Conservation (phyloP, 2,329 filamentous ascomycete species). For the Aureobasidium sp. region DNA sequence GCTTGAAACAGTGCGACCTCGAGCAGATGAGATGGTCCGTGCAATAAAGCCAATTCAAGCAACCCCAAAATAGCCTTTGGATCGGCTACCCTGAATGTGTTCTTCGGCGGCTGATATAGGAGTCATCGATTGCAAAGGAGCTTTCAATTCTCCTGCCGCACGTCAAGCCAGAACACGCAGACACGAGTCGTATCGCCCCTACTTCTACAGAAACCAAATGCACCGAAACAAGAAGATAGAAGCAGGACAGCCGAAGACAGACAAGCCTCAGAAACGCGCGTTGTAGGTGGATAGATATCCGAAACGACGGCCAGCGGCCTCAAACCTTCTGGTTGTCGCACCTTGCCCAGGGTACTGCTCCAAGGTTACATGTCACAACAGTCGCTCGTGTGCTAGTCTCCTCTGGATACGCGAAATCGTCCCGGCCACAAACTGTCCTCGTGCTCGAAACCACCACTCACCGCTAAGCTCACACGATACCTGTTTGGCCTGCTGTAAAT, state of each 20-base stretch:
- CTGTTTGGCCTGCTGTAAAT: not conserved
- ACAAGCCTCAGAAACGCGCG: not conserved
- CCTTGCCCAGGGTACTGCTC: not conserved
- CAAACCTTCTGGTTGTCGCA: not conserved
- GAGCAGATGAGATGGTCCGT: slow-evolving; percentile 9
- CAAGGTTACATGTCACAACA: not conserved
- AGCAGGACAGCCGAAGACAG: not conserved
- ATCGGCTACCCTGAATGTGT: not conserved
- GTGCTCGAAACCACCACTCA: not conserved
- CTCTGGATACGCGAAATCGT: not conserved
- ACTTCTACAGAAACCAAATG: not conserved
- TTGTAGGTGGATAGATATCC: not conserved
- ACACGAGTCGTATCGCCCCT: not conserved
- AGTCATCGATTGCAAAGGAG: not conserved
- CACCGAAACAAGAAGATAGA: not conserved
- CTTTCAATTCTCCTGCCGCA: not conserved
- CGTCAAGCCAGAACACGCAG: not conserved
- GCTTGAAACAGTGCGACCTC: not conserved
- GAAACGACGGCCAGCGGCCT: not conserved
- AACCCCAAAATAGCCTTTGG: not conserved
- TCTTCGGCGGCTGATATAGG: not conserved
- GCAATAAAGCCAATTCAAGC: not conserved
- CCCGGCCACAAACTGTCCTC: not conserved
- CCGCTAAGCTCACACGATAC: not conserved
- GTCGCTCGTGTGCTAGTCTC: not conserved